Evolutionary conservation across 495 filamentous ascomycete genomes (phyloP).

Genomic region (Penicillium manginii): DNA sequence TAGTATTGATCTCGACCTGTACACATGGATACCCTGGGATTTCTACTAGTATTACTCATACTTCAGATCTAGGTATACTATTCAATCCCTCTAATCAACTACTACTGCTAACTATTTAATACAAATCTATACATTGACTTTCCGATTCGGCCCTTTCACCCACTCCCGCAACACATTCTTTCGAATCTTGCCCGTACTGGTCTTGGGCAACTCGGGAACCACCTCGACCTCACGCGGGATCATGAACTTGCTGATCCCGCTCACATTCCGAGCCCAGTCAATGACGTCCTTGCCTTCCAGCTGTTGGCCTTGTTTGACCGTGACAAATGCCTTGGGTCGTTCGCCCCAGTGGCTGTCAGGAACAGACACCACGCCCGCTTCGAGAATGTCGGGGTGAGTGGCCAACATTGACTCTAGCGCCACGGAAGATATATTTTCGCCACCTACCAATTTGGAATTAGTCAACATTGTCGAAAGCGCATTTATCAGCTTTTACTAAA

Average conservation of each 20-base stretch:
- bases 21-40: too few species aligned
- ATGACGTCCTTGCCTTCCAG: constrained; percentile 75
- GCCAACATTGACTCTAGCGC: constrained; percentile 92
- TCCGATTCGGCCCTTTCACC: constrained; percentile 60
- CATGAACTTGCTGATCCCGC: constrained; percentile 91
- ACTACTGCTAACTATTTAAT: too few species aligned
- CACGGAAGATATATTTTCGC: constrained; percentile 95
- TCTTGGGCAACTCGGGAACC: constrained; percentile 88
- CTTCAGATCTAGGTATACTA: too few species aligned
- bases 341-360: constrained; percentile 93
- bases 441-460: constrained; percentile 55
- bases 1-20: too few species aligned
- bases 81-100: too few species aligned
- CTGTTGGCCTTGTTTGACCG: constrained; percentile 64
- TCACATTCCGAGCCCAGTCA: constrained; percentile 78
- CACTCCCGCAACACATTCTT: constrained; percentile 92
- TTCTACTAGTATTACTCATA: too few species aligned
- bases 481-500: too few species aligned
- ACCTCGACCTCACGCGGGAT: constrained; percentile 92
- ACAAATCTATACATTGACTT: background rate
- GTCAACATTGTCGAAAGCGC: too few species aligned
- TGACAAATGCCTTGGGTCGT: constrained; percentile 90
- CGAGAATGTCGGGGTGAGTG: constrained; percentile 84
- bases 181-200: constrained; percentile 92
- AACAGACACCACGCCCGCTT: constrained; percentile 89